Conservation (phyloP, 164 flowering plant genomes). For the Chloranthus sessilifolius region DNA sequence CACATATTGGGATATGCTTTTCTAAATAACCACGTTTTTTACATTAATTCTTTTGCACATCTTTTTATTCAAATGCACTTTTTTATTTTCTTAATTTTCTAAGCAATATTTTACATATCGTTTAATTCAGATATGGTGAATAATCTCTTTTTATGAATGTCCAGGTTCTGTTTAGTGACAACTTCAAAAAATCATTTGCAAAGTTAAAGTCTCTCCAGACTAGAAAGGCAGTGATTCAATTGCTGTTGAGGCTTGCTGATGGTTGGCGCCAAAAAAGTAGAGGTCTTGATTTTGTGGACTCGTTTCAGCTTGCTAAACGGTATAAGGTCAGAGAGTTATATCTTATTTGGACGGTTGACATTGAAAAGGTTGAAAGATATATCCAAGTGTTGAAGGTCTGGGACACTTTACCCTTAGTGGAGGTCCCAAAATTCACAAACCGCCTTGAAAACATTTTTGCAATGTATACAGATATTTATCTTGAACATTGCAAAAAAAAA, state of each 20-base stretch:
- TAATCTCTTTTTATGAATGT: no score
- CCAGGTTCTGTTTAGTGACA: conserved; percentile 32
- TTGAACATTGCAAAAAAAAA: conserved; percentile 48
- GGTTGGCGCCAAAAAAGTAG: conserved; percentile 34
- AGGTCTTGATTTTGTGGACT: conserved; percentile 1
- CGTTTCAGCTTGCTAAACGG: conserved; percentile 25
- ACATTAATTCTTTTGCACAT: no score
- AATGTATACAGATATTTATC: conserved; percentile 25
- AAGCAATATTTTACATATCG: no score
- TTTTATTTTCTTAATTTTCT: no score
- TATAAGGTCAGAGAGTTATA: conserved; percentile 18
- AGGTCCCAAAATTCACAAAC: conserved; percentile 41
- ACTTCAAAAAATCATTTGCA: conserved; percentile 25
- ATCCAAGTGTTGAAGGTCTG: conserved; percentile 50
- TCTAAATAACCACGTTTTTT: not conserved
- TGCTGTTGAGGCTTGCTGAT: conserved; percentile 31
- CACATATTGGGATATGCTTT: no score
- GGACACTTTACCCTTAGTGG: conserved; percentile 62
- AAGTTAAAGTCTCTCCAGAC: conserved; percentile 6
- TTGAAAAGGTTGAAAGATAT: conserved; percentile 13
- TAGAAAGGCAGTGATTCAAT: conserved; percentile 17
- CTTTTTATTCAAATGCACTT: no score
- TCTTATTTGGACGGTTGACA: conserved; percentile 41
- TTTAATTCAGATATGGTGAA: no score
- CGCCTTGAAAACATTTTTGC: conserved; percentile 12